Base-by-base conservation (phyloP, 306 rosid genomes). In the Dalbergia cultrata region DNA sequence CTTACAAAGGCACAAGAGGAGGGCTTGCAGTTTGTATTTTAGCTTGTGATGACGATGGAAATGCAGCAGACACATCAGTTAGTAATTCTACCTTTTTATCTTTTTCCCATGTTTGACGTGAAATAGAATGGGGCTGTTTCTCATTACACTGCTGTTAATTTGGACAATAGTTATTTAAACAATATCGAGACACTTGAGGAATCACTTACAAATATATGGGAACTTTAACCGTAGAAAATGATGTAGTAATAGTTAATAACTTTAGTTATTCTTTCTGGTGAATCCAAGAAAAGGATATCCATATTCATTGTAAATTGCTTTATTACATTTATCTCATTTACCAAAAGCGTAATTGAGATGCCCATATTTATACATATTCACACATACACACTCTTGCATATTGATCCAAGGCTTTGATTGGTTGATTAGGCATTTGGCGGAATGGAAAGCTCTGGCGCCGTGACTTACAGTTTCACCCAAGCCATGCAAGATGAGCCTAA, bases 401-500 rank as follows among this genome's bases (percentile, higher is more conserved):
- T 26, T 26, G 31, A 26, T 26, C 31, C 31, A 26, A 0, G 11
- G 7, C 26, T 77, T 74, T 81, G 68, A 7, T 26, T 61, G 57
- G 41, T 66, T 71, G 13, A 12, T 67, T 58, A 92, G 93, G 94
- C 88, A 53, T 80, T 92, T 0, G 53, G 87, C 3, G 85, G 91
- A 11, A 85, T 41, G 33, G 72, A 79, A 10, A 72, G 77, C 5
- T 54, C 85, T 10, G 97, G 97, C 11, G 97, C 90, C 11, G 76
- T 92, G 87, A 92, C 97, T 6, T 92, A 79, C 35, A 87, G 88
- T 82, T 88, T 90, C 79, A 90, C 90, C 67, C 89, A 84, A 84
- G 85, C 90, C 47, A 81, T 75, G 83, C 87, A 92, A 80, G 84
- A 69, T 31, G 85, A 83, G 72, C 80, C 89, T 1, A 81, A 86